Evolutionary conservation across 495 filamentous ascomycete genomes (phyloP).

Genomic region (Penicillium flavigenum): DNA sequence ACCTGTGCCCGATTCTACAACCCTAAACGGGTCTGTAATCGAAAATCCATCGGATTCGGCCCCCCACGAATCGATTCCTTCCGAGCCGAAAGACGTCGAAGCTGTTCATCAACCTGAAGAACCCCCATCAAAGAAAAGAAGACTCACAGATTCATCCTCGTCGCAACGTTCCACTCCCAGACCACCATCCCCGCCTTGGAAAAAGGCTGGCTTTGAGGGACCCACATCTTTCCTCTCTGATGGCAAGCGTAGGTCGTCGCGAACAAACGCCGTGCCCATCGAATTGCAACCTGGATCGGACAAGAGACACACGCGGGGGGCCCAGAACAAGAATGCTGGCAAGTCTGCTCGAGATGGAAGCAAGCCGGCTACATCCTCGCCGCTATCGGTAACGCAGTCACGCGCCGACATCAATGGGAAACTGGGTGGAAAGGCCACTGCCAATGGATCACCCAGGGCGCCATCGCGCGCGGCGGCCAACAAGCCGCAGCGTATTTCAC

Average conservation of each 20-base stretch:
- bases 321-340: conserved; percentile 30
- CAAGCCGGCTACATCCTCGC: conserved; percentile 36
- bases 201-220: conserved; percentile 79
- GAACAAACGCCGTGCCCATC: conserved; percentile 72
- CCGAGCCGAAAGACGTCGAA: conserved; percentile 36
- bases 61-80: conserved; percentile 30
- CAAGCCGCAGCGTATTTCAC: conserved; percentile 30
- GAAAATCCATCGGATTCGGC: conserved; percentile 30
- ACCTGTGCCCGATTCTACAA: conserved; percentile 29
- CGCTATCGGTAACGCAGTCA: conserved; percentile 35
- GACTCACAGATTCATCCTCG: conserved; percentile 54
- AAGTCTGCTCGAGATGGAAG: conserved; percentile 26
- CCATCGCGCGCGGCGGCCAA: conserved; percentile 20
- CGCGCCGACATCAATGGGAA: conserved; percentile 36
- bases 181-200: conserved; percentile 85
- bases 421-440: conserved; percentile 31
- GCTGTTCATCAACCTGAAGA: conserved; percentile 42
- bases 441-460: conserved; percentile 38
- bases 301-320: conserved; percentile 58
- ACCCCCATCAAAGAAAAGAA: conserved; percentile 72
- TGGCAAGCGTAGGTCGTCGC: conserved; percentile 81
- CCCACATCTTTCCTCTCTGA: conserved; percentile 80
- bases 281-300: conserved; percentile 65
- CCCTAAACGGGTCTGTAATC: conserved; percentile 27
- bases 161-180: conserved; percentile 51